These are phyloP conservation scores for Penicillium sp. DNA, from an alignment of 2,329 filamentous ascomycete genomes.

Conservation along the genomic window DNA sequence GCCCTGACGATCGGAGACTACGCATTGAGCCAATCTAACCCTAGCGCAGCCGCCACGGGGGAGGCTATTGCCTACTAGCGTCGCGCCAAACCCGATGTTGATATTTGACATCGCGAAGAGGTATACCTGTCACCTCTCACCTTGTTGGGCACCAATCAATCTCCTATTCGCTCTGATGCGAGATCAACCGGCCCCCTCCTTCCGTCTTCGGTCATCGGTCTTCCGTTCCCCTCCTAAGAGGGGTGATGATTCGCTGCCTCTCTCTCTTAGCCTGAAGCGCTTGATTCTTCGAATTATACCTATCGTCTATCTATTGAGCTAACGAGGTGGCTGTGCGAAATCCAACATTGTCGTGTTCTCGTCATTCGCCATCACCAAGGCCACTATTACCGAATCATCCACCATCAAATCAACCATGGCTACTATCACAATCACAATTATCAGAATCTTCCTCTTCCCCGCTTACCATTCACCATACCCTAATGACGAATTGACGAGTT, in stretches of 20 bases:
- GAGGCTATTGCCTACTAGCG: conserved; percentile 27
- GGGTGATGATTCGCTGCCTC: background rate
- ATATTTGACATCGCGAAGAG: conserved; percentile 9
- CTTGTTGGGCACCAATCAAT: background rate
- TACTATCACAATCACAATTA: background rate
- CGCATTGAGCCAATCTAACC: background rate
- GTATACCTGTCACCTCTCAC: background rate
- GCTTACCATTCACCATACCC: background rate
- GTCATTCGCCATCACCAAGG: background rate
- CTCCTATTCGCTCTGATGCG: background rate
- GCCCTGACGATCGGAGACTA: conserved; percentile 5
- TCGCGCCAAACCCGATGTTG: conserved; percentile 16
- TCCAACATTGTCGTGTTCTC: background rate
- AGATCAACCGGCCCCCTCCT: background rate
- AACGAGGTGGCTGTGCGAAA: background rate
- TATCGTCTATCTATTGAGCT: background rate
- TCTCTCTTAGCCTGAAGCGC: background rate
- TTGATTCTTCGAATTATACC: background rate
- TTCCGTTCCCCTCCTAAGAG: background rate
- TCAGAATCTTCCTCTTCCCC: background rate
- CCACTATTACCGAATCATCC: background rate
- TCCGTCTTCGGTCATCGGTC: background rate
- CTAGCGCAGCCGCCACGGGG: conserved; percentile 14
- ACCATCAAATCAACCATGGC: background rate
- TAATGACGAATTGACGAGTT: conserved; percentile 5